Base-by-base conservation (phyloP, 169 alveolate species). In the Eimeria zaria region DNA sequence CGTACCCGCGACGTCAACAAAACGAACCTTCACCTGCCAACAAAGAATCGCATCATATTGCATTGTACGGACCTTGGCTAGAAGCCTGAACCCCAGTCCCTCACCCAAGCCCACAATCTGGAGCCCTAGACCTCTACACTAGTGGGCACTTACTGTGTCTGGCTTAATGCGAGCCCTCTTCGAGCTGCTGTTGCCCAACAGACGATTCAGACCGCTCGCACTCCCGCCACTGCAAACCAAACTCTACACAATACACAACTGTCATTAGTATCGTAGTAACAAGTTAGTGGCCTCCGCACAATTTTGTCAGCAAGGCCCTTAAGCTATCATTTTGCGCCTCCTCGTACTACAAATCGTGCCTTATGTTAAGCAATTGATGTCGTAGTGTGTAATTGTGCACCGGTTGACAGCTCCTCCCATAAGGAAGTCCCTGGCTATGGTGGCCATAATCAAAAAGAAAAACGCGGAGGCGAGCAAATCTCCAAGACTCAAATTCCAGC, bases 1-100 rank as follows among this genome's bases (percentile, higher is more conserved):
- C 96, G 33, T 41, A 93, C 96, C 96, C 30, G 97, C 97, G 24
- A 95, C 97, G 76, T 95, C 97, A 51, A 97, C 73, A 74, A 95
- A 91, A 89, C 96, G 95, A 62, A 96, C 97, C 60, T 91, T 69
- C 62, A 93, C 96, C 96, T 93, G 96, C 62, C 33, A 64, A 48
- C 33, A 73, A 73, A 73, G 20, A 36, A 16, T 16, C 83, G 53
- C 83, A 73, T 2, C 53, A 39, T 5, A 22, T 12, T 16, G 51
- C 83, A 73, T 16, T 51, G 46, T 33, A 27, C 69, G 4, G 8
- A 48, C 46, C 44, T 6, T 46, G 8, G 9, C 69, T 41, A 62
- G 44, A 80, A n/a, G 0, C 2, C 89, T 27, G 69, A 30, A 27
- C 30, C 89, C 89, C 89, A 46, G 27, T 27, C 69, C 67, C 69